Conservation (phyloP, 2,329 filamentous ascomycete genomes). For the Geoglossum cookeanum region DNA sequence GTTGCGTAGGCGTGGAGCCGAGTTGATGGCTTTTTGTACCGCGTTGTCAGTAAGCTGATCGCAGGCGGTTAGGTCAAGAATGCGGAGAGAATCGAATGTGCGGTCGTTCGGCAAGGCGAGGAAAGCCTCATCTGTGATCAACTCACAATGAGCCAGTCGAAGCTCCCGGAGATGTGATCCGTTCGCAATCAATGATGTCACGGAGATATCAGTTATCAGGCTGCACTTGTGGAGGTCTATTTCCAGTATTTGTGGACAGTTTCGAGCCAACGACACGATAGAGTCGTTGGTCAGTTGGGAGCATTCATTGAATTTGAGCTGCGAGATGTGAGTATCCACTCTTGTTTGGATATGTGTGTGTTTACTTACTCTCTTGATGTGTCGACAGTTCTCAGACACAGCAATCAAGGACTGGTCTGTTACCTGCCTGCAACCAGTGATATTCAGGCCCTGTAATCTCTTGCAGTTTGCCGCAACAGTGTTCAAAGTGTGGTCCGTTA, state of each 20-base stretch:
- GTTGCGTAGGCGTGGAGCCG: constrained; percentile 76
- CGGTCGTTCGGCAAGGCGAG: constrained; percentile 49
- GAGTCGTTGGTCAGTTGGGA: constrained; percentile 64
- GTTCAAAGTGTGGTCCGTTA: constrained; percentile 65
- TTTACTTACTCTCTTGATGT: constrained; percentile 58
- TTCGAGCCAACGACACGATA: constrained; percentile 65
- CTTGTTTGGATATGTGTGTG: not conserved
- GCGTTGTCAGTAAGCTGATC: constrained; percentile 66
- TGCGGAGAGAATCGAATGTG: constrained; percentile 72
- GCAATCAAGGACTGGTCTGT: constrained; percentile 70
- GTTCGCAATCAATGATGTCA: constrained; percentile 61
- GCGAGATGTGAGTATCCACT: constrained; percentile 16
- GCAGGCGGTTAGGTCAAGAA: constrained; percentile 85
- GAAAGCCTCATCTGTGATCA: constrained; percentile 79
- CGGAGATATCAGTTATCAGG: constrained; percentile 61
- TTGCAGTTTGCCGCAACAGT: constrained; percentile 65
- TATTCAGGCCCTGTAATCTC: constrained; percentile 78
- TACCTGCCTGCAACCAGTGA: constrained; percentile 68
- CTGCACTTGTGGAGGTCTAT: constrained; percentile 83
- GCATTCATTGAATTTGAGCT: constrained; percentile 92
- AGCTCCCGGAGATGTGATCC: constrained; percentile 78
- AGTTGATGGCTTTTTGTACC: constrained; percentile 70
- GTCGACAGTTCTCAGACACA: constrained; percentile 64
- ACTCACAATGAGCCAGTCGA: constrained; percentile 64
- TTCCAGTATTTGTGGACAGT: constrained; percentile 86